Evolutionary conservation across 202 grass and related monocot genomes (phyloP), one percentile per base, ranked within the genome.

Genomic region (Carex sylvatica): DNA sequence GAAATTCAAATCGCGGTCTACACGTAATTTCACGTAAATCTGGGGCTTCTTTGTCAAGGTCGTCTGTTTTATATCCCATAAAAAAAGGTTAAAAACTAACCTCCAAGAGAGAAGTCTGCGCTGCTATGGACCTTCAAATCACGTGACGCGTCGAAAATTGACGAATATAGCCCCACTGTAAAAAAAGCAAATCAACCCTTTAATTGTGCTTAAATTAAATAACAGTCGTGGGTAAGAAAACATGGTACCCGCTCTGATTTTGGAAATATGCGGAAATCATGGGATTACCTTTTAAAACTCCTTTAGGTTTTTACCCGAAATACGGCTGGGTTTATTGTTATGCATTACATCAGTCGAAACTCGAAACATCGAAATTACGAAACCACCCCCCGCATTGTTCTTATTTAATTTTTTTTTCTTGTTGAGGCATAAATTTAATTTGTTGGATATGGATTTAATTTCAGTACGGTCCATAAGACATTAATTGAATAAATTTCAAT

Each of bases 1-100:
- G 83, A 85, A 85, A 78, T 85, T 85, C 83, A 85, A 85, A 85
- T 58, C 0, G 18, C 49, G 73, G 40, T 38, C n/a, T 4, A 19
- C 6, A 9, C 73, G 83, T 85, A 79, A 79, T 68, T 79, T 26
- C 6, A 16, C 5, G 2, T 0, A 22, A 49, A 70, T 40, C 65
- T 61, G 30, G n/a, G 53, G 12, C 55, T 61, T 30, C 28, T 63
- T 74, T 24, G 22, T 33, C 55, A 60, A 61, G 2, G 8, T 63
- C 5, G 6, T 42, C 9, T 70, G 3, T 58, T 73, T 15, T 69
- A 18, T n/a, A 49, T 74, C 51, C 2, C 28, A 2, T 71, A 2
- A 61, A 40, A 36, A 46, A 36, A 30, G 73, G 51, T 26, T 73
- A 60, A 55, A 55, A 75, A 54, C 49, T 36, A 31, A 53, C 22